phyloP scores from a whole-genome alignment of 257 asterid genomes.

The Salvia hispanica region DNA sequence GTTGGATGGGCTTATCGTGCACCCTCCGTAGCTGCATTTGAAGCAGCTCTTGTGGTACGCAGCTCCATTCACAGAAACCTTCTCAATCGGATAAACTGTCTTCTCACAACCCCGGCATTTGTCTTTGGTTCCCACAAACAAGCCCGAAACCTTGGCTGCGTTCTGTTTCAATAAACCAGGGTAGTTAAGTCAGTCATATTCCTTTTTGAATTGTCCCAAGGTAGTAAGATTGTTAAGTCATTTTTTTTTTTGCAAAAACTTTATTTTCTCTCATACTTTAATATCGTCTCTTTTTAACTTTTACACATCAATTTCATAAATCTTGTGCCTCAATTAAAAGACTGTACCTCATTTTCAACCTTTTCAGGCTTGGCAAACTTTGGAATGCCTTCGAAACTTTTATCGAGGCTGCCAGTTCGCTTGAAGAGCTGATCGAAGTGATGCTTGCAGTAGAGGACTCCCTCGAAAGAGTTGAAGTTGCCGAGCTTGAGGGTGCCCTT shows the following conservation, averaged over 20 bases:
- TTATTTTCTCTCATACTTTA: no score
- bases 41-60: slow-evolving; percentile 78
- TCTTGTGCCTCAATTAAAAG: no score
- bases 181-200: no score
- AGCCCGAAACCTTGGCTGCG: slow-evolving; percentile 55
- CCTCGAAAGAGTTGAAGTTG: slow-evolving; percentile 79
- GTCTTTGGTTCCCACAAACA: slow-evolving; percentile 69
- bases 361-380: slow-evolving; percentile 65
- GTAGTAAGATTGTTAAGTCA: no score
- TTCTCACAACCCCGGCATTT: slow-evolving; percentile 65
- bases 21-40: slow-evolving; percentile 77
- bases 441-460: slow-evolving; percentile 76
- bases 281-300: no score
- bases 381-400: slow-evolving; percentile 80
- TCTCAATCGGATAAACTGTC: slow-evolving; percentile 76
- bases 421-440: slow-evolving; percentile 78
- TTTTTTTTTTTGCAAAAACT: no score
- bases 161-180: not conserved
- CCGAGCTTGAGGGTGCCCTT: slow-evolving; percentile 78
- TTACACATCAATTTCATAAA: no score
- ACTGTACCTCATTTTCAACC: slow-evolving; percentile 61
- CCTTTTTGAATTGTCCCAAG: no score
- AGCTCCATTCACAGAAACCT: slow-evolving; percentile 63
- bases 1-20: slow-evolving; percentile 77
- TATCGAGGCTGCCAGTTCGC: slow-evolving; percentile 82